Evolutionary conservation across 345 rosid species (phyloP), one percentile per base, ranked within the genome.

Genomic region (Salix udensis): DNA sequence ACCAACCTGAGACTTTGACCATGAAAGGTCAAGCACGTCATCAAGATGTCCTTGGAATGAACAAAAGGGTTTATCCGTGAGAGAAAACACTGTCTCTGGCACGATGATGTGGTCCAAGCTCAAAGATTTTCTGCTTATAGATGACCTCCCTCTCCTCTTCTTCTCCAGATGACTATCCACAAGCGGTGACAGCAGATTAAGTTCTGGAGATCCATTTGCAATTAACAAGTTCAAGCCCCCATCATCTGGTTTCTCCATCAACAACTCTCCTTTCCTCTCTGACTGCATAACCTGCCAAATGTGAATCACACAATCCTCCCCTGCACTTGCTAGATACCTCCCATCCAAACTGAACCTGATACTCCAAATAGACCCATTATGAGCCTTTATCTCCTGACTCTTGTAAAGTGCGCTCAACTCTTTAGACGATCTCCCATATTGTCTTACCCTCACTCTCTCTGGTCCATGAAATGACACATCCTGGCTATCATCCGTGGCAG

Each of bases 1-100:
- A 82, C 96, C 76, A 72, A 94, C 98, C 97, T 86, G 97, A 83
- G 97, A 89, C 84, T 91, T 91, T 68, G 99, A 96, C 99, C 99
- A 96, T n/a, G 99, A 89, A 52, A 96, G 91, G 83, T 96, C 99
- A 46, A 92, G 98, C 74, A 96, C 99, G 82, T 85, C 97, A 84
- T 88, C 77, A n/a, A 75, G 60, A 85, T 96, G 99, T 48, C 99
- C 97, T 68, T 80, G 79, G 71, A 96, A 96, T 48, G 99, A 92
- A 84, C 94, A 93, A 79, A 93, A 39, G 19, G 99, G 99, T 80
- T 91, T 96, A 18, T 96, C 99, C 13, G 90, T 74, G 34, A 96
- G 94, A 18, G 87, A 93, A 77, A 96, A 96, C 58, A 96, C 89
- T 40, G 92, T 82, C 67, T 96, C 98, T 48, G 98, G 97, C 69